Evolutionary conservation across 1,284 basidiomycete species (phyloP), one percentile per base, ranked within the genome.

Genomic region (Phylloporus sp.): DNA sequence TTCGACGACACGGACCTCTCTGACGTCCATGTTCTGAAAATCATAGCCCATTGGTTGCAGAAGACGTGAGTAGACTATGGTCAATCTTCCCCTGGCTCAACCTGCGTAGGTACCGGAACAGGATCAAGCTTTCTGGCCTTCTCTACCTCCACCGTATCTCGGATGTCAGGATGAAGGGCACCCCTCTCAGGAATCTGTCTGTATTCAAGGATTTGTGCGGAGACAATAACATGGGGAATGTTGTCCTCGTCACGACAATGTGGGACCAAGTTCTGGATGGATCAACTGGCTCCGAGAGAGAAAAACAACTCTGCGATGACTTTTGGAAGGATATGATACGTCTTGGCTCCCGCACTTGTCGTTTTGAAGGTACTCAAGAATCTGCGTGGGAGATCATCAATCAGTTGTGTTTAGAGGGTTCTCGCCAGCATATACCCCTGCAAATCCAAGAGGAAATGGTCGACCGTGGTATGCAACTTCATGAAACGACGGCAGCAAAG

Each of bases 161-260:
- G n/a, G 84, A 84, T 65, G 72, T 74, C 64, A 77, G 83, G 32
- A 71, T 85, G 64, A 78, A 77, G 7, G 82, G 82, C 17, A 69
- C 72, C 6, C 62, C 74, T 31, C 49, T 62, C 28, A 62, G 69
- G 31, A 74, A 65, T 37, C 44, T 74, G 22, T 22, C 59, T 4
- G 57, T 73, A 40, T 70, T 76, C 57, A 64, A 42, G 46, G 65
- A 73, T n/a, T 26, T 76, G 34, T 76, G 74, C 22, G 72, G 74
- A 18, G 34, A 64, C 2, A 32, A 32, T 12, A 66, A 60, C 26
- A 26, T 74, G 44, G 64, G 64, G 59, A 76, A 74, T 22, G 53
- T 76, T 1, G 4, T 74, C 49, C 56, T 74, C 18, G 73, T 73
- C 39, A 74, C 74, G 2, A 76, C 73, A 2, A 73, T 76, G 74